These are phyloP conservation scores for Zymoseptoria pseudotritici DNA, from an alignment of 2,329 filamentous ascomycete genomes.

Conservation along the genomic window DNA sequence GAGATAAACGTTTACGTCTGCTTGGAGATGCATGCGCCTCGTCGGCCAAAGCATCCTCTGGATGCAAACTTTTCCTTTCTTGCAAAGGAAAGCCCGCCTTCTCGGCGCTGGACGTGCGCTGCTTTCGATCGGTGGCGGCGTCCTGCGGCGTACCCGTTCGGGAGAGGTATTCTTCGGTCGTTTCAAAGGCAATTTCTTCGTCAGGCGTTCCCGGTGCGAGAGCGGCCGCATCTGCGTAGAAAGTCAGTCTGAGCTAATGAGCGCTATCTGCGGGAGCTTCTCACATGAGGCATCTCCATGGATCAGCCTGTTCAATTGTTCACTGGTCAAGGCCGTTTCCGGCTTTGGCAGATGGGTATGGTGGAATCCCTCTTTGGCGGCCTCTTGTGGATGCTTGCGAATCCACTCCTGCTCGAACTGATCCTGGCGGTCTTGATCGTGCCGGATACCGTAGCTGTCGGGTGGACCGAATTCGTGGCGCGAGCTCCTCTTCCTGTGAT, in stretches of 20 bases:
- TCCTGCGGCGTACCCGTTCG: conserved; percentile 62
- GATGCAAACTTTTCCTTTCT: conserved; percentile 23
- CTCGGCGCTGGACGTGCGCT: conserved; percentile 28
- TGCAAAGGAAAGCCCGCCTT: conserved; percentile 42
- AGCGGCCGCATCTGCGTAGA: conserved; percentile 6
- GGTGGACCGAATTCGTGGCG: conserved; percentile 67
- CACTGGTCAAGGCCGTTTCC: conserved; percentile 81
- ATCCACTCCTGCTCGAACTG: conserved; percentile 89
- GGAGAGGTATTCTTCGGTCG: conserved; percentile 74
- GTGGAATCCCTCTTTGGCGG: conserved; percentile 69
- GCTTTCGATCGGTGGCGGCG: conserved; percentile 9
- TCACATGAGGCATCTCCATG: conserved; percentile 57
- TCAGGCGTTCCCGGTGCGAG: conserved; percentile 65
- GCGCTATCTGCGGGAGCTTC: background rate
- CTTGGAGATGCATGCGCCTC: conserved; percentile 23
- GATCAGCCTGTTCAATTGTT: conserved; percentile 85
- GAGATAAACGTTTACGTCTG: conserved; percentile 37
- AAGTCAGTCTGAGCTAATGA: conserved; percentile 9
- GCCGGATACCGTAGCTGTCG: conserved; percentile 87
- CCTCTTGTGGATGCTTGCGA: conserved; percentile 77
- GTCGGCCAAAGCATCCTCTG: conserved; percentile 36
- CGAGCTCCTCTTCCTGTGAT: conserved; percentile 61
- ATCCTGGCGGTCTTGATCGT: conserved; percentile 67
- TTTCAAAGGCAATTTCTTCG: conserved; percentile 84
- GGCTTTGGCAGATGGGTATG: conserved; percentile 52